Conservation (phyloP, 73 alveolate genomes). For the Tetrahymena malaccensis region DNA sequence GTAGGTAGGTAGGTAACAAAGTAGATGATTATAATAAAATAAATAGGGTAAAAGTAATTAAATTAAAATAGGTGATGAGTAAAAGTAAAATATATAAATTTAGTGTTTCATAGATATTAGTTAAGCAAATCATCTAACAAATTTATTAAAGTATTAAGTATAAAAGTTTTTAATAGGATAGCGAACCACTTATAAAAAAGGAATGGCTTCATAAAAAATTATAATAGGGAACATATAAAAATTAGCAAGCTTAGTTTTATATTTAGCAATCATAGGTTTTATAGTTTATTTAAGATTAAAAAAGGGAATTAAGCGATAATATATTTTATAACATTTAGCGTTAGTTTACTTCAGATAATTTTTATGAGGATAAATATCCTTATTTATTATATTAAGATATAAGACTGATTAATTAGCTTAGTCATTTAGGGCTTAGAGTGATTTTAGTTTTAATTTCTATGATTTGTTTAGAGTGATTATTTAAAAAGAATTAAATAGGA, state of each 20-base stretch:
- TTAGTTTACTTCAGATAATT: background rate
- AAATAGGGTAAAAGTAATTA: background rate
- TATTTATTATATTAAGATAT: no score
- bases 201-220: no score
- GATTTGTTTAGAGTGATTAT: background rate
- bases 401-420: background rate
- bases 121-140: background rate
- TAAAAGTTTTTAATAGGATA: background rate
- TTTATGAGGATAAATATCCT: background rate
- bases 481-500: background rate
- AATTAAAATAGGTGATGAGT: background rate
- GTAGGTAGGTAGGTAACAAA: background rate
- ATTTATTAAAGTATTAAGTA: background rate
- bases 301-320: no score
- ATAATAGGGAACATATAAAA: background rate
- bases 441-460: no score
- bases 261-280: no score
- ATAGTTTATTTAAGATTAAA: no score
- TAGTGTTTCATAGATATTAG: background rate
- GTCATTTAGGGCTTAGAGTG: background rate
- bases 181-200: background rate
- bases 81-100: no score
- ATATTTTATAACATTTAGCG: background rate
- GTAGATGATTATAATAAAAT: background rate
- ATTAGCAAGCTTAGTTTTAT: no score